These are phyloP conservation scores for Exserohilum turcica DNA, from an alignment of 2,329 filamentous ascomycete species.

Conservation along the genomic window DNA sequence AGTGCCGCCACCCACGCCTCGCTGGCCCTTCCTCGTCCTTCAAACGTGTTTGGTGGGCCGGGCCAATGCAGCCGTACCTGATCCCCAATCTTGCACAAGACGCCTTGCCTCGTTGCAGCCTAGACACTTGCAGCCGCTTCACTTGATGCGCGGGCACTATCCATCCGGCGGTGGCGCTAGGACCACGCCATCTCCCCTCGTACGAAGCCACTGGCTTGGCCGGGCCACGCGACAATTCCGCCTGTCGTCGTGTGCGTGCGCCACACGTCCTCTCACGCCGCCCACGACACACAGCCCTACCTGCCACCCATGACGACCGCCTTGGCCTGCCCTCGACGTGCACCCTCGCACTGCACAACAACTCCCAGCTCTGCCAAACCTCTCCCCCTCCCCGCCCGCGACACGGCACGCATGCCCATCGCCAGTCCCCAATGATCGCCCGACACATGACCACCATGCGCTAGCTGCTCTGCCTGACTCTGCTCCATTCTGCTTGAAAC, in stretches of 20 bases:
- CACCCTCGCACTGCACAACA: conserved; percentile 4
- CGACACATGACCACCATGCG: conserved; percentile 8
- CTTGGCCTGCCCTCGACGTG: neutral
- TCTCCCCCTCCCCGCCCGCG: neutral
- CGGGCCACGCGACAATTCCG: conserved; percentile 1
- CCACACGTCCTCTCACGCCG: conserved; percentile 4
- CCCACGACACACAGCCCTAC: neutral
- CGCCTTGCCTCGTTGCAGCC: conserved; percentile 16
- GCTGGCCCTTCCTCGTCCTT: conserved; percentile 7
- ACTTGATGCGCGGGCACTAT: conserved; percentile 25
- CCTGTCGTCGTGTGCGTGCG: conserved; percentile 1
- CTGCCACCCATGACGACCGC: neutral
- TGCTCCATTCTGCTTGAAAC: conserved; percentile 9
- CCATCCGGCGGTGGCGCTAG: conserved; percentile 16
- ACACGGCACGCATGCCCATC: conserved; percentile 3
- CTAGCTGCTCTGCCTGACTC: conserved; percentile 9
- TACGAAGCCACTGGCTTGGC: conserved; percentile 15
- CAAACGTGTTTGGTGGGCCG: conserved; percentile 30
- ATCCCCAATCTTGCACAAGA: conserved; percentile 21
- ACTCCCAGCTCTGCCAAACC: conserved; percentile 1
- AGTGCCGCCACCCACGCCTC: conserved; percentile 3
- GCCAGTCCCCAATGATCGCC: conserved; percentile 9
- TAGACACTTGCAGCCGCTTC: conserved; percentile 26
- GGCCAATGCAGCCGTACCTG: conserved; percentile 29
- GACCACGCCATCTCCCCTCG: conserved; percentile 15